Conservation (phyloP, 805 yeast genomes). For the Middelhovenomyces tepae region DNA sequence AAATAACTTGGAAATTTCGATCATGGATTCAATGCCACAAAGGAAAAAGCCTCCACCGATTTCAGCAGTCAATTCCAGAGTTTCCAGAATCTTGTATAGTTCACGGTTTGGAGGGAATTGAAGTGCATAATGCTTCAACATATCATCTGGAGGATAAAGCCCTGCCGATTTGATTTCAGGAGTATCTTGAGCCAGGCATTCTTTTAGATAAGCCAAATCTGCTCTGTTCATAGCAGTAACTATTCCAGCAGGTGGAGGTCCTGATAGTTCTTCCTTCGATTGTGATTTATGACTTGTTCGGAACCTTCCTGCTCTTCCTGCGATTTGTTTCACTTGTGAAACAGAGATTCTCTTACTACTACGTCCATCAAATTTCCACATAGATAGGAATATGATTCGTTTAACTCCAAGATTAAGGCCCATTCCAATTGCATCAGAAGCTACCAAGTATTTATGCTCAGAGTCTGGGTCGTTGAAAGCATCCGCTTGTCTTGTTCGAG, state of each 20-base stretch:
- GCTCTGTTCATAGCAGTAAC: slow-evolving; percentile 44
- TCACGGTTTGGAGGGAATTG: slow-evolving; percentile 46
- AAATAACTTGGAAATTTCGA: slow-evolving; percentile 37
- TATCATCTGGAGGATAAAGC: slow-evolving; percentile 70
- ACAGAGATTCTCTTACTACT: slow-evolving; percentile 39
- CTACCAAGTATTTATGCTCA: slow-evolving; percentile 72
- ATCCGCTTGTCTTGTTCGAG: slow-evolving; percentile 74
- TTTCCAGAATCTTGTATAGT: slow-evolving; percentile 38
- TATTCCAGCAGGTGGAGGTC: slow-evolving; percentile 29
- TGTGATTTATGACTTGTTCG: slow-evolving; percentile 27
- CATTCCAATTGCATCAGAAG: slow-evolving; percentile 98
- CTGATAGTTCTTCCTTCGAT: slow-evolving; percentile 2
- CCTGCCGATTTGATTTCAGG: slow-evolving; percentile 50
- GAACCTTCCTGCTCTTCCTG: slow-evolving; percentile 92
- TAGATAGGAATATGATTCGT: slow-evolving; percentile 65
- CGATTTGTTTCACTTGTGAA: slow-evolving; percentile 81
- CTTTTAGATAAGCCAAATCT: slow-evolving; percentile 38
- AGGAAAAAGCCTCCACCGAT: slow-evolving; percentile 28
- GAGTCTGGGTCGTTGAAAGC: slow-evolving; percentile 63
- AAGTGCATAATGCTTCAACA: slow-evolving; percentile 60
- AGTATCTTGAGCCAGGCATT: slow-evolving; percentile 44
- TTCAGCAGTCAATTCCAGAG: slow-evolving; percentile 34
- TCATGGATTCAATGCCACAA: slow-evolving; percentile 32
- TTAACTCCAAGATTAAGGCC: slow-evolving; percentile 82
- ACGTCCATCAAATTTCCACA: slow-evolving; percentile 63